Base-by-base conservation (phyloP, 768 basidiomycete genomes). In the Hysterangium stoloniferum region DNA sequence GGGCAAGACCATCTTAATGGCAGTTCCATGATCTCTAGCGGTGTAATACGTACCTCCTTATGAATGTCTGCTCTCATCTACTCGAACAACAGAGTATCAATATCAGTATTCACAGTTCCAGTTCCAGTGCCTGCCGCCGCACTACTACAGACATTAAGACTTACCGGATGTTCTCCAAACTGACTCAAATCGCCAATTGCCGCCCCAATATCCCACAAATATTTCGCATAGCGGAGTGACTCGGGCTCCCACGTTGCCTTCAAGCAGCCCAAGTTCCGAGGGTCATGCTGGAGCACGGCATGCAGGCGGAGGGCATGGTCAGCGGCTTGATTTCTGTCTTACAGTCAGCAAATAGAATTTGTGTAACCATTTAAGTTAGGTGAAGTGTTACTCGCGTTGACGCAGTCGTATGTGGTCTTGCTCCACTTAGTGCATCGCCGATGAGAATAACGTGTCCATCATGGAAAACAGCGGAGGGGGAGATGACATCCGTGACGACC, bases 41-140 rank as follows among this genome's bases (percentile, higher is more conserved):
- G 17, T 12, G 7, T 8, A 8, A 22, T 13, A 17, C 33, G 22
- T 32, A 51, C 49, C 49, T 51, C 38, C 28, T n/a, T 27, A 4
- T n/a, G n/a, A n/a, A n/a, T n/a, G n/a, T 51, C 49, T 17, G 43
- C 49, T 17, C 41, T 51, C 49, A 51, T 51, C 49, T 51, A 24
- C 29, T n/a, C 17, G 28, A 41, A n/a, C 40, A 41, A n/a, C n/a
- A n/a, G n/a, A n/a, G n/a, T n/a, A n/a, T n/a, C n/a, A n/a, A n/a
- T 8, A 31, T 20, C 8, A 11, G 13, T 15, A 19, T 19, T 11
- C n/a, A 31, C 29, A 4, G 17, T 29, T 29, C 17, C 33, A 34
- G 33, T 9, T 9, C 33, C 33, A 9, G 9, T 9, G 33, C 11
- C 9, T 34, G 17, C 33, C 33, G 17, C 33, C 11, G 11, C 33